Evolutionary conservation across 2,329 filamentous ascomycete species (phyloP).

Genomic region (Arthrinium puccinioides): DNA sequence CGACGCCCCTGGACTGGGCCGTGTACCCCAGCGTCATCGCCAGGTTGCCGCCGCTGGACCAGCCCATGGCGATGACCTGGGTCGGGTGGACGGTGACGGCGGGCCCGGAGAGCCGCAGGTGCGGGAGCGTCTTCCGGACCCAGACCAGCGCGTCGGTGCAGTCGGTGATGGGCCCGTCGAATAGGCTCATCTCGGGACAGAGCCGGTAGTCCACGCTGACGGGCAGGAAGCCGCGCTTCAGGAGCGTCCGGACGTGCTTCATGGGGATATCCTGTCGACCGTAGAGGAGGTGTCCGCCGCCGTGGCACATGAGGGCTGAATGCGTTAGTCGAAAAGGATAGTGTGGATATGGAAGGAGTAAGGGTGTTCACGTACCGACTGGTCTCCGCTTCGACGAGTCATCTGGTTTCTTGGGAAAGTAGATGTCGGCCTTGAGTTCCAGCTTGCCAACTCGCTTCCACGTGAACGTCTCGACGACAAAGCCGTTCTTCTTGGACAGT

Average conservation of each 20-base stretch:
- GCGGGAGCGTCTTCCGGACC: conserved; percentile 25
- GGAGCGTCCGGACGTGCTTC: conserved; percentile 27
- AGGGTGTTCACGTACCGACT: background rate
- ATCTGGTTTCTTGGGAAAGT: conserved; percentile 16
- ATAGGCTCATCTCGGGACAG: conserved; percentile 38
- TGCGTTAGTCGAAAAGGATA: background rate
- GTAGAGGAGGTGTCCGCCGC: conserved; percentile 32
- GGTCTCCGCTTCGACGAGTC: background rate
- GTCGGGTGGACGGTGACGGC: conserved; percentile 11
- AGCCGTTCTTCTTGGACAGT: too few relatives aligned
- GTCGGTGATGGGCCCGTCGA: conserved; percentile 38
- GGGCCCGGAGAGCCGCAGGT: conserved; percentile 7
- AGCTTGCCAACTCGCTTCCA: conserved; percentile 13
- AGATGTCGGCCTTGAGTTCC: conserved; percentile 21
- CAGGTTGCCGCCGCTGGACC: conserved; percentile 38
- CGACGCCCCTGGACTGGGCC: conserved; percentile 15
- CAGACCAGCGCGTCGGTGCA: conserved; percentile 33
- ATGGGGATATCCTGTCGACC: conserved; percentile 28
- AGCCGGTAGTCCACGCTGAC: conserved; percentile 43
- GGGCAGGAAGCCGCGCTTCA: conserved; percentile 33
- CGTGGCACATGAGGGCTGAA: conserved; percentile 36
- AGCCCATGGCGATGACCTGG: conserved; percentile 32
- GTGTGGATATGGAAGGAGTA: background rate
- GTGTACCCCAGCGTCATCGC: conserved; percentile 36
- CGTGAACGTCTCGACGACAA: conserved; percentile 11